These are phyloP conservation scores for Mucor velutinosus DNA, from an alignment of 371 early-diverging fungal species.

Conservation along the genomic window DNA sequence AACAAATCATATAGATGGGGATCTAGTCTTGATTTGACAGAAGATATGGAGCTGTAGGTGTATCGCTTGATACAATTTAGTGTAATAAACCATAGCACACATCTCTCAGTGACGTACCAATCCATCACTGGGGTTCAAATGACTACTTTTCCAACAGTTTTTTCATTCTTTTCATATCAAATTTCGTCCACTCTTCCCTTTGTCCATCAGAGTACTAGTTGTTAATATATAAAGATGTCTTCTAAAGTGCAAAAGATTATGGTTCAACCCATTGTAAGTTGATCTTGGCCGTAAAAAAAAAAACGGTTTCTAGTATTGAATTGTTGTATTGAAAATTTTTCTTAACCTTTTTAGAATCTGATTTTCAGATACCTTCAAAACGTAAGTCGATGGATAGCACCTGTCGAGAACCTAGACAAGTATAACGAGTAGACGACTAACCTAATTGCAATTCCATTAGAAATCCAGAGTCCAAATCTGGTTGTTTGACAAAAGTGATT, in stretches of 20 bases:
- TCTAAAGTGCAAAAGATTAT: constrained; percentile 92
- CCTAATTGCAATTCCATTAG: constrained; percentile 39
- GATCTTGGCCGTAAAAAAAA: neutral
- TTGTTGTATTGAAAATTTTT: neutral
- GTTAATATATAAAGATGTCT: constrained; percentile 57
- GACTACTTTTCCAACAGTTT: neutral
- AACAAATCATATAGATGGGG: neutral
- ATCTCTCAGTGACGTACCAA: neutral
- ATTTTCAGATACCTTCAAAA: constrained; percentile 91
- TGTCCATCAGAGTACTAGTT: neutral
- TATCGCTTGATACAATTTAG: neutral
- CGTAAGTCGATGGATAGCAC: constrained; percentile 35
- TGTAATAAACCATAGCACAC: too few species aligned
- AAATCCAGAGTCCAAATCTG: constrained; percentile 90
- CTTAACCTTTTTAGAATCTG: constrained; percentile 68
- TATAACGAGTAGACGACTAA: neutral
- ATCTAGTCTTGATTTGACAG: neutral
- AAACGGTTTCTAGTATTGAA: neutral
- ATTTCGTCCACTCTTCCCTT: neutral
- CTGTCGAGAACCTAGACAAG: neutral
- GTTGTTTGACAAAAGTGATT: constrained; percentile 87
- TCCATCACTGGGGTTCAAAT: neutral
- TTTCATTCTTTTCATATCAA: neutral
- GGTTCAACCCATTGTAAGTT: constrained; percentile 94
- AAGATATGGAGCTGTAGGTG: neutral